Evolutionary conservation across 169 alveolate species (phyloP).

Genomic region (Babesia bigemina): DNA sequence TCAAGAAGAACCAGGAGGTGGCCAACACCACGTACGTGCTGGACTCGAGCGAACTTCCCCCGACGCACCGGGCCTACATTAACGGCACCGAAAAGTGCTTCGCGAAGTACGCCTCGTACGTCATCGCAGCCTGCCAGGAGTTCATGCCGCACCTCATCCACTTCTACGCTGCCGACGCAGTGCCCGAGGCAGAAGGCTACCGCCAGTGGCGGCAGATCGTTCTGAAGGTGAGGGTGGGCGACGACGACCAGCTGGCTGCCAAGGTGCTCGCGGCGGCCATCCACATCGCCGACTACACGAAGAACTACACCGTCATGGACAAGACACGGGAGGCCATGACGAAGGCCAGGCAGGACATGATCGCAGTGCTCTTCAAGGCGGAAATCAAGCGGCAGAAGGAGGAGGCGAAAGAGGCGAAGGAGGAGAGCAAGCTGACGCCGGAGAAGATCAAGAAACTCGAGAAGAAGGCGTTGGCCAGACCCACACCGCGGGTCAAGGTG

Average conservation of each 20-base stretch:
- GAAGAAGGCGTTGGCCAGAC: constrained; percentile 20
- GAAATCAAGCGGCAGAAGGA: constrained; percentile 23
- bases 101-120: constrained; percentile 39
- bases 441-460: constrained; percentile 57
- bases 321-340: constrained; percentile 38
- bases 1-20: constrained; percentile 27
- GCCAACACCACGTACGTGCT: constrained; percentile 29
- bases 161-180: constrained; percentile 34
- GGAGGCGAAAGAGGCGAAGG: constrained; percentile 20
- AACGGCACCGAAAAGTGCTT: constrained; percentile 50
- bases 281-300: constrained; percentile 52
- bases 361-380: constrained; percentile 22
- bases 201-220: not conserved
- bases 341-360: constrained; percentile 38
- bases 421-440: constrained; percentile 2
- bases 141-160: constrained; percentile 39
- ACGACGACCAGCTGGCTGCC: constrained; percentile 5
- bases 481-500: constrained; percentile 23
- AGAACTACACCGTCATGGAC: constrained; percentile 34
- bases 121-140: constrained; percentile 24
- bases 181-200: constrained; percentile 21
- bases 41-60: constrained; percentile 43
- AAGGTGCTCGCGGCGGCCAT: constrained; percentile 24
- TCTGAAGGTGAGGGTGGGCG: not conserved
- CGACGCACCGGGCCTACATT: constrained; percentile 43